Evolutionary conservation across 805 yeast genomes (phyloP), one percentile per base, ranked within the genome.

Genomic region (Danielozyma ontarioensis): DNA sequence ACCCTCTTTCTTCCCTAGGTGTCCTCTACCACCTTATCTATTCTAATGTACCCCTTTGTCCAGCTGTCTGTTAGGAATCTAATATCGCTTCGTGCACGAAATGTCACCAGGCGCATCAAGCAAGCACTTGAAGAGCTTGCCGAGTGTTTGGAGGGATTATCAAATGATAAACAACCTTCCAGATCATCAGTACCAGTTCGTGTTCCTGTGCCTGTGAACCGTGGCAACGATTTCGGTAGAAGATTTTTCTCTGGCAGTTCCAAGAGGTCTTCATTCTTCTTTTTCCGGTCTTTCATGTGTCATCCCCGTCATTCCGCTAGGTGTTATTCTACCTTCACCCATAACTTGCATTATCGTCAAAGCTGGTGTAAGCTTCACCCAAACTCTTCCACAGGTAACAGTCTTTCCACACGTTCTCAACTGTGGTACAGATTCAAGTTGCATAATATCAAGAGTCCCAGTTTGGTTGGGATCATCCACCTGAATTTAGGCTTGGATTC

Each of bases 111-210:
- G 41, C 71, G 69, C 35, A 56, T 70, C 37, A 65, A 69, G 37
- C 66, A 67, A 48, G 64, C 68, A 18, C 58, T 74, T 17, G 70
- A 71, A 41, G 78, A 74, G 37, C 55, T 74, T 34, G 64, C 67
- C 23, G 66, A 64, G 21, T 27, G 27, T 29, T 22, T 33, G 29
- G 42, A 40, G 43, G 56, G 44, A 21, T 38, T 59, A 24, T 42
- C 50, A 18, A 41, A 50, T n/a, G 48, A 48, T 21, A 49, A 53
- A 25, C 53, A 52, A 14, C 26, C 41, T 8, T 24, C 33, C 14
- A 41, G 41, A 2, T 42, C 42, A 11, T 59, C 50, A 11, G 56
- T 45, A 22, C 55, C 64, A 2, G 67, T 64, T 27, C 61, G 60
- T 3, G 52, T 58, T 5, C 64, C 61, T 13, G 62, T 68, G 4